Evolutionary conservation across 495 filamentous ascomycete genomes (phyloP).

Genomic region (Thozetella sp.): DNA sequence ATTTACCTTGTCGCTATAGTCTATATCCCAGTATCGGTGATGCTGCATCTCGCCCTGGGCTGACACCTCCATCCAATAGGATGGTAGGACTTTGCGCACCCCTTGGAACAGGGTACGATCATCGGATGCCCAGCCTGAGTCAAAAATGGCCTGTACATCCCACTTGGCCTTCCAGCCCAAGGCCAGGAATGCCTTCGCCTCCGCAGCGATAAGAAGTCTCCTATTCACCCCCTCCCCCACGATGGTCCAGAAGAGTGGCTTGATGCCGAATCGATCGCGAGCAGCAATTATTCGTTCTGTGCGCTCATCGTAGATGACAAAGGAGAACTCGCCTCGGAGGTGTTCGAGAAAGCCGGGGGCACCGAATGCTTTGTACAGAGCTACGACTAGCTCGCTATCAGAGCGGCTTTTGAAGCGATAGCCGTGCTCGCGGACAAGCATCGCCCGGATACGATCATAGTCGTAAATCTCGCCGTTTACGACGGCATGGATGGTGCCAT

Average conservation of each 20-base stretch:
- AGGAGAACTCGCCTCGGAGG: slow-evolving; percentile 53
- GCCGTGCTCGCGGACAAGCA: slow-evolving; percentile 21
- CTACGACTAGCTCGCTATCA: slow-evolving; percentile 52
- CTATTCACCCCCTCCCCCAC: slow-evolving; percentile 10
- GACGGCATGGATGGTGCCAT: slow-evolving; percentile 45
- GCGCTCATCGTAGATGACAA: slow-evolving; percentile 47
- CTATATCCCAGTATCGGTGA: slow-evolving; percentile 48
- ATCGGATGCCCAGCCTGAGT: slow-evolving; percentile 36
- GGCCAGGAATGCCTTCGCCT: slow-evolving; percentile 47
- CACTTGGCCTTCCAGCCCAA: slow-evolving; percentile 50
- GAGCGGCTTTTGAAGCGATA: slow-evolving; percentile 42
- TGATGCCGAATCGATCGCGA: slow-evolving; percentile 55
- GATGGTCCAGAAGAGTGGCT: slow-evolving; percentile 51
- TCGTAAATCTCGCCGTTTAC: slow-evolving; percentile 61
- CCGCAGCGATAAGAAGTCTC: slow-evolving; percentile 38
- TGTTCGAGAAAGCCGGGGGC: slow-evolving; percentile 37
- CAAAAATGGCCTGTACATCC: slow-evolving; percentile 42
- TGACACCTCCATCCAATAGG: slow-evolving; percentile 30
- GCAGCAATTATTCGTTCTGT: slow-evolving; percentile 39
- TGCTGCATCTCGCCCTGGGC: slow-evolving; percentile 23
- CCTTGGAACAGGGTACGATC: slow-evolving; percentile 46
- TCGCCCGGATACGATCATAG: slow-evolving; percentile 36
- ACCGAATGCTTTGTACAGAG: slow-evolving; percentile 50
- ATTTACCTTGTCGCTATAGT: slow-evolving; percentile 47
- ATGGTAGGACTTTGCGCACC: slow-evolving; percentile 38